Evolutionary conservation across 108 stramenopile species (phyloP).

Genomic region (Pseudonitzschia pungens): DNA sequence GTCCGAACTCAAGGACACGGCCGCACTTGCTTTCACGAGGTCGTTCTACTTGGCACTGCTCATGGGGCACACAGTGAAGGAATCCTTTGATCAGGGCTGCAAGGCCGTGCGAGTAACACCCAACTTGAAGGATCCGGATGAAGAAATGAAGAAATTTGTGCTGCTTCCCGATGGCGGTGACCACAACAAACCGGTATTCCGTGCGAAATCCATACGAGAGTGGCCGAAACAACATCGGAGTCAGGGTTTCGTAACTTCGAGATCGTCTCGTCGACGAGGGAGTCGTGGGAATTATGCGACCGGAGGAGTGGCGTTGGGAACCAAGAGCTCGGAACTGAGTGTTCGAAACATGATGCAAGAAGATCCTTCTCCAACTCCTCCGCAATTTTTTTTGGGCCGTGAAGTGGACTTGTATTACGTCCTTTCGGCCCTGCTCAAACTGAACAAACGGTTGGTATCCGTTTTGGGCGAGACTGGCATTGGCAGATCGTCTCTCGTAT

Average conservation of each 20-base stretch:
- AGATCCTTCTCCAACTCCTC: conserved; percentile 72
- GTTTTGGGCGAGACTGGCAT: conserved; percentile 67
- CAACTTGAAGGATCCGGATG: conserved; percentile 56
- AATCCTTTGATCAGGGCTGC: conserved; percentile 84
- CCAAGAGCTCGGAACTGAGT: conserved; percentile 37
- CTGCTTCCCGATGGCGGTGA: conserved; percentile 80
- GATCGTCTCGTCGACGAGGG: conserved; percentile 19
- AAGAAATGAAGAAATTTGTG: conserved; percentile 80
- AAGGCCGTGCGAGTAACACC: conserved; percentile 77
- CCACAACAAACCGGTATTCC: conserved; percentile 80
- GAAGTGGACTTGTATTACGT: conserved; percentile 80
- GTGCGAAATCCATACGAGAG: conserved; percentile 54
- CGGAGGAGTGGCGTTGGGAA: conserved; percentile 18
- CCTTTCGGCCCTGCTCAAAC: conserved; percentile 49
- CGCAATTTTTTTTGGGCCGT: conserved; percentile 79
- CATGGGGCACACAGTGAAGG: conserved; percentile 75
- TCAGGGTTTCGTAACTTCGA: conserved; percentile 12
- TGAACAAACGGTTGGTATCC: conserved; percentile 63
- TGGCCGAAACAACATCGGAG: conserved; percentile 48
- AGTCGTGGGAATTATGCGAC: conserved; percentile 21
- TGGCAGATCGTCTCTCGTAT: conserved; percentile 71
- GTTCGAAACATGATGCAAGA: conserved; percentile 59
- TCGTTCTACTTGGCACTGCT: conserved; percentile 80
- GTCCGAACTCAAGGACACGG: conserved; percentile 80
- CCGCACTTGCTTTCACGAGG: conserved; percentile 81